Percentiles rank a stretch among this genome's conserved stretches.
Evolutionary conservation across 163 green algal genomes (phyloP).

Genomic region (Chlorella variabilis): DNA sequence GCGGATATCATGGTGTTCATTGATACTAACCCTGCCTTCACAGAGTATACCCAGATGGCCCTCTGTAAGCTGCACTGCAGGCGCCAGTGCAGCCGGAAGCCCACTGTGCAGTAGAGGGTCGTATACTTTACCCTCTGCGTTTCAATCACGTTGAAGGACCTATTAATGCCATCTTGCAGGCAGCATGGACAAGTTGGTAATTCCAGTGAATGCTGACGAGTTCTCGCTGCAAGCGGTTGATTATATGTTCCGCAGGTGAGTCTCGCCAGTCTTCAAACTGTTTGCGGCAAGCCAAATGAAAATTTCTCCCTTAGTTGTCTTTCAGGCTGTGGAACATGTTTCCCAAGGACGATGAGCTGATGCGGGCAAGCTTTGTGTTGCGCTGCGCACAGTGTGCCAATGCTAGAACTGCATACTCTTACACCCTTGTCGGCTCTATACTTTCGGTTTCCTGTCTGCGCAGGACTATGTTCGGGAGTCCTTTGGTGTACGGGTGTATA

Average conservation of each 20-base stretch:
- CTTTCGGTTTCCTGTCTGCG: neutral
- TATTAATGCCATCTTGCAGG: too few species aligned
- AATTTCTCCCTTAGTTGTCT: neutral
- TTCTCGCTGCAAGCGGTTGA: conserved; percentile 28
- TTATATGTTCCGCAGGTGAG: conserved; percentile 12
- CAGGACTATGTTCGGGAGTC: too few species aligned
- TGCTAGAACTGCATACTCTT: too few species aligned
- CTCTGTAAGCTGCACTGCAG: neutral
- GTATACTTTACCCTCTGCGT: too few species aligned
- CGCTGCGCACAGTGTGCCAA: too few species aligned
- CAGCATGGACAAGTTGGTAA: conserved; percentile 17
- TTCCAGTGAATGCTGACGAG: conserved; percentile 20
- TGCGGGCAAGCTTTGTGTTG: neutral
- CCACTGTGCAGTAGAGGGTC: too few species aligned
- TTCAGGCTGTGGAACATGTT: conserved; percentile 15
- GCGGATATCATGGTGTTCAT: conserved; percentile 7
- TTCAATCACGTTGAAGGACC: too few species aligned
- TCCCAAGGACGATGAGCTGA: neutral
- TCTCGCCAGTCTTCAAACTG: too few species aligned
- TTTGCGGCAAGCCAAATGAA: too few species aligned
- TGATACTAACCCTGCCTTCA: conserved; percentile 24
- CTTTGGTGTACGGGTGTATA: neutral
- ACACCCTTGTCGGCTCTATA: neutral
- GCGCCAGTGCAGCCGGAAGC: neutral
- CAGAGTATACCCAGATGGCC: conserved; percentile 23